Conservation (phyloP, 139 green algal genomes). For the Diplosphaera chodatii region DNA sequence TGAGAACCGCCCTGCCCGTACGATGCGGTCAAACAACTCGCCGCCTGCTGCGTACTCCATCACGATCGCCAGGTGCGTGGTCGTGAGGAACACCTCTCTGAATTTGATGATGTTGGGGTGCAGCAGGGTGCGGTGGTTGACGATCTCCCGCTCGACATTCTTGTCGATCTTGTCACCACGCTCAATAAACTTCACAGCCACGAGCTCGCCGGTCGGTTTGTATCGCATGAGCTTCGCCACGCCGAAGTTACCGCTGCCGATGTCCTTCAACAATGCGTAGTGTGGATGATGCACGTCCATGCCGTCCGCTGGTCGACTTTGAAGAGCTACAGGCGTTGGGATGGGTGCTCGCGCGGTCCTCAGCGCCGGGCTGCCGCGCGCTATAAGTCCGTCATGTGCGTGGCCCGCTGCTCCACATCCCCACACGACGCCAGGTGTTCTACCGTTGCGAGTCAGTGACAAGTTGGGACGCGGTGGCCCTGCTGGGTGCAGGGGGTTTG, state of each 20-base stretch:
- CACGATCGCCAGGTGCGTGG: constrained; percentile 67
- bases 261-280: constrained; percentile 46
- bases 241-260: constrained; percentile 93
- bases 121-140: constrained; percentile 89
- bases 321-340: no score
- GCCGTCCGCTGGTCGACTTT: no score
- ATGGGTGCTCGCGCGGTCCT: no score
- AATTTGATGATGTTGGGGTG: constrained; percentile 98
- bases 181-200: constrained; percentile 82
- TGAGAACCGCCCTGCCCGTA: constrained; percentile 80
- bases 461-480: no score
- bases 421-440: no score
- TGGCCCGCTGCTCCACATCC: no score
- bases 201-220: constrained; percentile 51
- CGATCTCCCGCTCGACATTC: constrained; percentile 96
- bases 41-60: constrained; percentile 84
- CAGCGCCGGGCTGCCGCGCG: no score
- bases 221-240: constrained; percentile 73
- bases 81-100: constrained; percentile 77
- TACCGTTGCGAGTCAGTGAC: no score
- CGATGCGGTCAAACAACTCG: constrained; percentile 96
- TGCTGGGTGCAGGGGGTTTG: no score
- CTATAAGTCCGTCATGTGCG: no score
- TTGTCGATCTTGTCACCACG: constrained; percentile 87
- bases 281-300: constrained; percentile 21